A percentile compares a stretch with the other conserved stretches of the same genome.
Conservation (phyloP, 2,329 filamentous ascomycete species). For the Stagonosporopsis rhizophila region DNA sequence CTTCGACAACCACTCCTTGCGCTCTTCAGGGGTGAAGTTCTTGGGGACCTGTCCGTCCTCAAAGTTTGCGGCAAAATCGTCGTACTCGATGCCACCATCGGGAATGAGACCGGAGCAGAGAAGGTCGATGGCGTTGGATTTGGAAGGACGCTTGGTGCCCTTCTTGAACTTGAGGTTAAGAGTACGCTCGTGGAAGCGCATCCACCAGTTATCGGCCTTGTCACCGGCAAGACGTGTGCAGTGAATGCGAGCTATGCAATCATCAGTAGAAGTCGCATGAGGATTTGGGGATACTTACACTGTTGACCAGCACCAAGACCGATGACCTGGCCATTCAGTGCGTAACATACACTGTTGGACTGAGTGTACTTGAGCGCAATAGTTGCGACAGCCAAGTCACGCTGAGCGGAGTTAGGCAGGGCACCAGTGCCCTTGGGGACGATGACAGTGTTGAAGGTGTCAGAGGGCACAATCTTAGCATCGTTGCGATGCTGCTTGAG, state of each 20-base stretch:
- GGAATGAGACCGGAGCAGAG: constrained; percentile 91
- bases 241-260: constrained; percentile 75
- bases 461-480: constrained; percentile 78
- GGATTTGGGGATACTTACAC: constrained; percentile 52
- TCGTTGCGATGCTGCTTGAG: constrained; percentile 94
- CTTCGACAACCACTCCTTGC: constrained; percentile 83
- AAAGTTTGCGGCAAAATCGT: constrained; percentile 87
- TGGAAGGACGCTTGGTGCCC: constrained; percentile 93
- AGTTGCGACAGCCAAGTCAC: constrained; percentile 92
- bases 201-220: constrained; percentile 99
- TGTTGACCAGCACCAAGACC: constrained; percentile 96
- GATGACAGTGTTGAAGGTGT: constrained; percentile 83
- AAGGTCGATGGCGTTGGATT: constrained; percentile 97
- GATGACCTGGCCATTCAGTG: constrained; percentile 89
- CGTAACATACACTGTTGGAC: constrained; percentile 98
- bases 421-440: constrained; percentile 78
- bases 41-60: constrained; percentile 76
- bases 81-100: constrained; percentile 80
- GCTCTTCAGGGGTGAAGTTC: constrained; percentile 83
- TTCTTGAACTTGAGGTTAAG: constrained; percentile 95
- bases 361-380: constrained; percentile 98
- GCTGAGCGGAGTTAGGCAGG: constrained; percentile 80
- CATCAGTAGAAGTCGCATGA: constrained; percentile 7
- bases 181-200: constrained; percentile 93
- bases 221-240: constrained; percentile 96